phyloP scores from a whole-genome alignment of 225 moss, liverwort and hornwort genomes.

The Marchantia paleacea region DNA sequence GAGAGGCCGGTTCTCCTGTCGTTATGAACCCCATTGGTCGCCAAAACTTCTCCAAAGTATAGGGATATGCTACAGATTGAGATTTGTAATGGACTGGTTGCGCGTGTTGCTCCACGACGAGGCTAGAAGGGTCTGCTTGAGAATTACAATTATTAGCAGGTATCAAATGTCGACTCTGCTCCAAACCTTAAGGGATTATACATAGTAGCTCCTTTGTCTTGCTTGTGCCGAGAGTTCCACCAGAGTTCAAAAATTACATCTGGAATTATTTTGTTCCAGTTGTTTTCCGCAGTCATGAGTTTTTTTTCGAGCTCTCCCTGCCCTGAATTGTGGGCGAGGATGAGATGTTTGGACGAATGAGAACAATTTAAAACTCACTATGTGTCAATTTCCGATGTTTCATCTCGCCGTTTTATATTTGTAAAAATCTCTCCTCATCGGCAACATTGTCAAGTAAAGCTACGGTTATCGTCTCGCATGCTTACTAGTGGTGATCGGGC shows the following conservation, averaged over 20 bases:
- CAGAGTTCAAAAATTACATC: neutral
- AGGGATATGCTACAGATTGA: neutral
- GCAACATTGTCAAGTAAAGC: constrained; percentile 13
- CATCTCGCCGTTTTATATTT: neutral
- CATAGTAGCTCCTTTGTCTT: neutral
- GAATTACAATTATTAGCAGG: neutral
- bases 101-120: neutral
- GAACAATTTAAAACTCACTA: neutral
- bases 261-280: neutral
- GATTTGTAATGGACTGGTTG: neutral
- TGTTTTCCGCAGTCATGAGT: neutral
- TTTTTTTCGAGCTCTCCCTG: neutral
- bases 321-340: neutral
- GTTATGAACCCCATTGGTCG: constrained; percentile 43
- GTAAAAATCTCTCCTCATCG: neutral
- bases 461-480: neutral
- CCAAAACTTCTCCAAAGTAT: constrained; percentile 23
- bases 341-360: constrained; percentile 11
- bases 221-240: constrained; percentile 3
- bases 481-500: too few relatives aligned
- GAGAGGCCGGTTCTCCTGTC: constrained; percentile 43
- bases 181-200: neutral
- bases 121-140: neutral
- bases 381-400: neutral
- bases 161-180: neutral